A percentile compares a stretch with the other conserved stretches of the same genome.
These are phyloP conservation scores for Penicillium freii DNA, from an alignment of 2,329 filamentous ascomycete species.

Conservation along the genomic window DNA sequence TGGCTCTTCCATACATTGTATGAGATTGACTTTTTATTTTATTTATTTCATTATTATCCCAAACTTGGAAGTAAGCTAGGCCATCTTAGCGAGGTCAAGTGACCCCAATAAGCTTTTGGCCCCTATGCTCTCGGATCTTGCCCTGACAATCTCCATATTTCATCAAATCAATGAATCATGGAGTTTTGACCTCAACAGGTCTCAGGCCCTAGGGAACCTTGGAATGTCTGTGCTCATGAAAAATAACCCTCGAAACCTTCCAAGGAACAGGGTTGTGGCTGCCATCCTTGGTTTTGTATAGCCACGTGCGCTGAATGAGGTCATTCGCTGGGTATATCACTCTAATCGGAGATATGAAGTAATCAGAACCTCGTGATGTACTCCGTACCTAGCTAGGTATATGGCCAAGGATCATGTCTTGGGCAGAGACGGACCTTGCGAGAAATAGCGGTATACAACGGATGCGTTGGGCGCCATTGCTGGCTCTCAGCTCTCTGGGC, in stretches of 20 bases:
- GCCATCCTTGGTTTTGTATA: background rate
- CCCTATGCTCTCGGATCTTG: background rate
- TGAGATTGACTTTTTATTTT: background rate
- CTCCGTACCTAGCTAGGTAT: no score
- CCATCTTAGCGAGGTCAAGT: constrained; percentile 1
- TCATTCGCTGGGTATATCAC: background rate
- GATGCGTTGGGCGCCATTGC: background rate
- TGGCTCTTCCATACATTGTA: background rate
- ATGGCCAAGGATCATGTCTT: background rate
- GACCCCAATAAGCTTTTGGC: constrained; percentile 6
- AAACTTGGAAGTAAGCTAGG: background rate
- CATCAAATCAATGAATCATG: background rate
- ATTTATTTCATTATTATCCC: background rate
- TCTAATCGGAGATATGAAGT: background rate
- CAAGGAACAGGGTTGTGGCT: background rate
- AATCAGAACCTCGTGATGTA: background rate
- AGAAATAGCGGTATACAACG: background rate
- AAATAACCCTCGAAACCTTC: background rate
- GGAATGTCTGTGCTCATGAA: background rate
- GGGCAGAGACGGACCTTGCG: background rate
- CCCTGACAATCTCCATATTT: background rate
- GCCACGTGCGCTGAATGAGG: constrained; percentile 8
- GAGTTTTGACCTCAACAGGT: background rate
- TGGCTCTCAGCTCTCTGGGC: background rate
- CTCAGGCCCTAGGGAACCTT: background rate